Conservation (phyloP, 805 yeast species). For the Ogataea nonfermentans region DNA sequence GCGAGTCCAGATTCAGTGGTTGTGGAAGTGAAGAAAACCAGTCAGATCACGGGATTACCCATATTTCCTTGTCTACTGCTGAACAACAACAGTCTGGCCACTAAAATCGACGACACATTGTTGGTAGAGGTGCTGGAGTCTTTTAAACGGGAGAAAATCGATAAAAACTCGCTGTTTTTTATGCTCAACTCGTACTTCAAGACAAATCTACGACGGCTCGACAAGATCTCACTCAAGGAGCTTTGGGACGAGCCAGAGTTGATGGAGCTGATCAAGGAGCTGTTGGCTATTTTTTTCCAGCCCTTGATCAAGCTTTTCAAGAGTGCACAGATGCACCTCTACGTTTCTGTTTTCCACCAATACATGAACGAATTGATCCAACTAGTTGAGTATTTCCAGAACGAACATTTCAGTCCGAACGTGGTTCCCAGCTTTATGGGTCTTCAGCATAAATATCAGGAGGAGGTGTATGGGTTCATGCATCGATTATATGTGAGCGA, state of each 20-base stretch:
- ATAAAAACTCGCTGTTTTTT: constrained; percentile 44
- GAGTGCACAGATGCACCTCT: constrained; percentile 61
- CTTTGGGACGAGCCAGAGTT: constrained; percentile 85
- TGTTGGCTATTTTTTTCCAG: constrained; percentile 69
- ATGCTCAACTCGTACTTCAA: constrained; percentile 61
- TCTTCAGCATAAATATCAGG: constrained; percentile 70
- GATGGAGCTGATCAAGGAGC: constrained; percentile 68
- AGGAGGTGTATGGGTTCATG: constrained; percentile 68
- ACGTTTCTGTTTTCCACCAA: constrained; percentile 59
- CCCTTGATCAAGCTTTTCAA: constrained; percentile 70
- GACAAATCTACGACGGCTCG: constrained; percentile 64
- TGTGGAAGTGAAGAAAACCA: constrained; percentile 31
- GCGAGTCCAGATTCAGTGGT: constrained; percentile 26
- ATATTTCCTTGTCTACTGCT: constrained; percentile 26
- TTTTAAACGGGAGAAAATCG: constrained; percentile 12
- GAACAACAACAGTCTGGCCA: constrained; percentile 24
- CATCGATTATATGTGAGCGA: constrained; percentile 84
- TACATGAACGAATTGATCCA: constrained; percentile 67
- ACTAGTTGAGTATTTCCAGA: constrained; percentile 49
- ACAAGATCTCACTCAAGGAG: constrained; percentile 70
- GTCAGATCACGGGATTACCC: constrained; percentile 27
- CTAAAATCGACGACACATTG: constrained; percentile 13
- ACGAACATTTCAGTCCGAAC: constrained; percentile 51
- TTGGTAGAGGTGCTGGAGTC: constrained; percentile 21
- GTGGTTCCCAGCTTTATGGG: constrained; percentile 65